Evolutionary conservation across 2,329 filamentous ascomycete genomes (phyloP).

Genomic region (Stemphylium beticola): DNA sequence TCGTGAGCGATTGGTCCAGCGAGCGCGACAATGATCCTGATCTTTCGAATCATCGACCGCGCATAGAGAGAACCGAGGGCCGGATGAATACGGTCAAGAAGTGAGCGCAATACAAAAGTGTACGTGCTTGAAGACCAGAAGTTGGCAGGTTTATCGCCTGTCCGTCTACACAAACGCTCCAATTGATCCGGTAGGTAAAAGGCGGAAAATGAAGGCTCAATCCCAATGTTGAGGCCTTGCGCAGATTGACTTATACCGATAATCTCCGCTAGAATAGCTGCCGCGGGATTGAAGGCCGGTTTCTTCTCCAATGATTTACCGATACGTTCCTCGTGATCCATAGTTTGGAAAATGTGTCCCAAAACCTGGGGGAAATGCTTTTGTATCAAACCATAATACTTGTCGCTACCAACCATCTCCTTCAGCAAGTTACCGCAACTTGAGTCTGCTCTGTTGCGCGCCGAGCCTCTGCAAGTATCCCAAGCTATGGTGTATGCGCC

Average conservation of each 20-base stretch:
- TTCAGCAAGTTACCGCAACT: conserved; percentile 72
- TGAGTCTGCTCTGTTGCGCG: conserved; percentile 50
- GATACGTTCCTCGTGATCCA: conserved; percentile 51
- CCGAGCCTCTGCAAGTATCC: conserved; percentile 62
- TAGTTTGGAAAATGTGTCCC: conserved; percentile 74
- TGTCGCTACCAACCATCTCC: conserved; percentile 70
- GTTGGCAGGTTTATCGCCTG: conserved; percentile 62
- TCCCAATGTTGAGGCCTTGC: conserved; percentile 71
- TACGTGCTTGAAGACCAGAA: conserved; percentile 81
- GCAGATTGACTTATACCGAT: conserved; percentile 70
- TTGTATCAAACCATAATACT: conserved; percentile 68
- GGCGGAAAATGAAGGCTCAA: conserved; percentile 85
- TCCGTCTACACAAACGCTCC: conserved; percentile 76
- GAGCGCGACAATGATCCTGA: conserved; percentile 80
- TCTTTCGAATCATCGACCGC: conserved; percentile 83
- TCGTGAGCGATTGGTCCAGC: conserved; percentile 74
- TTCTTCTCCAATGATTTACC: conserved; percentile 63
- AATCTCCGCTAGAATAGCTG: conserved; percentile 71
- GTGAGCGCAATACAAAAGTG: conserved; percentile 73
- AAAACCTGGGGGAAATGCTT: conserved; percentile 78
- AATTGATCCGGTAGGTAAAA: conserved; percentile 79
- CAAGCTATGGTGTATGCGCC: conserved; percentile 84
- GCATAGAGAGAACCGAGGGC: conserved; percentile 86
- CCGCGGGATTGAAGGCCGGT: conserved; percentile 63
- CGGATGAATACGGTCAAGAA: conserved; percentile 81